Evolutionary conservation across 176 grass and related monocot species (phyloP), one percentile per base, ranked within the genome.

Genomic region (Leersia perrieri): DNA sequence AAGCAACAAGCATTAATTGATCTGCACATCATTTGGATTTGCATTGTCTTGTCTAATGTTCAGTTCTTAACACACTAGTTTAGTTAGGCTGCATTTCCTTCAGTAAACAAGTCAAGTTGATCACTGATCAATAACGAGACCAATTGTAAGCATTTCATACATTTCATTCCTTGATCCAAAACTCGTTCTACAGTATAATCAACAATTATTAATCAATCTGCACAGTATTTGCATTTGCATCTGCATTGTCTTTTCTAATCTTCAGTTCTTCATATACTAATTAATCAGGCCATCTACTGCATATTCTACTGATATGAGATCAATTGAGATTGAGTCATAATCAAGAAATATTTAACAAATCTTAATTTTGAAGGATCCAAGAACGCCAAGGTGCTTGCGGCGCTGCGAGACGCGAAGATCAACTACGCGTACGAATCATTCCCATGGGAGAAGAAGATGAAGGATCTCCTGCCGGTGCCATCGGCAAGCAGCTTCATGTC

Each of bases 391-490:
- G 32, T 90, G 72, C 34, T 94, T 22, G 60, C 67, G 5, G 87
- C 85, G 29, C 83, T 96, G 77, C 66, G 87, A 20, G 83, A 87
- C 60, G 83, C 80, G 1, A 93, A 90, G 75, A 84, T 99, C 60
- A 28, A 77, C 0, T 76, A 90, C 41, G 82, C 89, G 1, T 88
- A 92, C 10, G 93, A 96, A 49, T 69, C 82, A 11, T 99, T 95
- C 80, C 89, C 89, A 5, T 99, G 93, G 93, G 93, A 96, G 80
- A 93, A 88, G 88, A 99, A 93, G 87, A 94, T 94, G 97, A 82
- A 77, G 81, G 86, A 93, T 25, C 73, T 95, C 22, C 79, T 99
- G 49, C 77, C 83, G 2, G 73, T 87, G 41, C 76, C 78, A 11
- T 80, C 75, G 5, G 76, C 84, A 14, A 91, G 90, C 45, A 69